These are phyloP conservation scores for Nothopassalora personata DNA, from an alignment of 2,329 filamentous ascomycete species.

Conservation along the genomic window DNA sequence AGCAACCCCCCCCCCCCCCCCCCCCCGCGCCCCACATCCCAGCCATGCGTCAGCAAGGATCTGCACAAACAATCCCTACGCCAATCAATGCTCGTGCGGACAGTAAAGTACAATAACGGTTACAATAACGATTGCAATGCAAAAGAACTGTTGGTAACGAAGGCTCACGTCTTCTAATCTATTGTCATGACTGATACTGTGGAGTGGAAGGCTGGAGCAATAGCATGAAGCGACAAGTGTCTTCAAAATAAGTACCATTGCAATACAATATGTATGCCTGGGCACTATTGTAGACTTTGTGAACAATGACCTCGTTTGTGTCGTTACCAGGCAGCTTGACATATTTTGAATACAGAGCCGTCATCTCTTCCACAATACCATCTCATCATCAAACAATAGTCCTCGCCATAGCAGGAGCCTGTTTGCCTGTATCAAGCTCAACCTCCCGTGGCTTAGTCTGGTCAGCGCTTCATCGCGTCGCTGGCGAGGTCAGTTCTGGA, in stretches of 20 bases:
- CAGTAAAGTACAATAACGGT: neutral
- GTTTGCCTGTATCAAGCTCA: no score
- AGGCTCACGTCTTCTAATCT: neutral
- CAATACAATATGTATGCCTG: neutral
- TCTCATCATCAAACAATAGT: no score
- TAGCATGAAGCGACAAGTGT: neutral
- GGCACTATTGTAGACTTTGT: neutral
- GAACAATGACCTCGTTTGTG: neutral
- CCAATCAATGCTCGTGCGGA: neutral
- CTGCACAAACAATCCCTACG: neutral
- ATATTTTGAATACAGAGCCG: no score
- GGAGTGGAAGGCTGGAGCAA: neutral
- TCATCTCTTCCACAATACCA: no score
- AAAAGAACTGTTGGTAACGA: neutral
- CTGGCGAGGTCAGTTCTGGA: no score
- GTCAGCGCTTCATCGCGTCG: no score
- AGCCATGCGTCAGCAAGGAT: neutral
- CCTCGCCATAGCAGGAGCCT: no score
- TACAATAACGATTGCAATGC: neutral
- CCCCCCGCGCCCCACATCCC: neutral
- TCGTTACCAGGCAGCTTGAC: no score
- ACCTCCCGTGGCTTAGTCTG: no score
- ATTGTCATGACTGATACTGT: neutral
- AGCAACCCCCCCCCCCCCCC: neutral
- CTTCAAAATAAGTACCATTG: neutral